A percentile compares a stretch with the other conserved stretches of the same genome.
Evolutionary conservation across 768 basidiomycete genomes (phyloP).

Genomic region (Coprinopsis strossmayeri): DNA sequence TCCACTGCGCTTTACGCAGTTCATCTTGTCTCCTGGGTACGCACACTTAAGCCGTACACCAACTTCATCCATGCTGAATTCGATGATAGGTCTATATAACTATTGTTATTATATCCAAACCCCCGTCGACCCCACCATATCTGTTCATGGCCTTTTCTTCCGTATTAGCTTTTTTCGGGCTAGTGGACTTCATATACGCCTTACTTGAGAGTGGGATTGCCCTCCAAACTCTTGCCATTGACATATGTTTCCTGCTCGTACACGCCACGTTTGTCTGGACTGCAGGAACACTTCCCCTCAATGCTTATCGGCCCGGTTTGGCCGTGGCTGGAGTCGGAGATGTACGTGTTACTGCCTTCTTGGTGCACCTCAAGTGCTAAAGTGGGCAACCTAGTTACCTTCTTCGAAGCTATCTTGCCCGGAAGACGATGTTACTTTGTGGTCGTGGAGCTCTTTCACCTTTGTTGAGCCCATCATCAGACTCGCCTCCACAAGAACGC

Average conservation of each 20-base stretch:
- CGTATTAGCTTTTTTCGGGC: conserved; percentile 26
- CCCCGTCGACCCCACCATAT: conserved; percentile 48
- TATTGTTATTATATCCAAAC: conserved; percentile 29
- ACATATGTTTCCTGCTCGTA: conserved; percentile 25
- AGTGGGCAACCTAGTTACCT: conserved; percentile 32
- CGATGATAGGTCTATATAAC: conserved; percentile 37
- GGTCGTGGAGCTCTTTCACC: conserved; percentile 60
- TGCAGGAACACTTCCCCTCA: conserved; percentile 53
- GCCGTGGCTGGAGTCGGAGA: conserved; percentile 45
- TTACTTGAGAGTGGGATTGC: conserved; percentile 15
- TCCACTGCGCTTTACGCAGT: conserved; percentile 22
- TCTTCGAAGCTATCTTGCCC: conserved; percentile 47
- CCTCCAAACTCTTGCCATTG: conserved; percentile 12
- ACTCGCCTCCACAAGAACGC: conserved; percentile 43
- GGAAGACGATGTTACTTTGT: conserved; percentile 58
- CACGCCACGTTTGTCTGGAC: conserved; percentile 38
- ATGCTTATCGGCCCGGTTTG: conserved; percentile 32
- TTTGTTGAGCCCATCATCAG: conserved; percentile 59
- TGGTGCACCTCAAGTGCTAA: not conserved
- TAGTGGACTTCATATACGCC: conserved; percentile 30
- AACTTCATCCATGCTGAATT: conserved; percentile 4
- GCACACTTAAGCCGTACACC: conserved; percentile 16
- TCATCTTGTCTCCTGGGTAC: conserved; percentile 44
- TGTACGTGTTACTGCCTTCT: conserved; percentile 25
- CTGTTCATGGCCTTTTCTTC: conserved; percentile 35